phyloP scores from a whole-genome alignment of 345 rosid genomes.

The Ceriops tagal region DNA sequence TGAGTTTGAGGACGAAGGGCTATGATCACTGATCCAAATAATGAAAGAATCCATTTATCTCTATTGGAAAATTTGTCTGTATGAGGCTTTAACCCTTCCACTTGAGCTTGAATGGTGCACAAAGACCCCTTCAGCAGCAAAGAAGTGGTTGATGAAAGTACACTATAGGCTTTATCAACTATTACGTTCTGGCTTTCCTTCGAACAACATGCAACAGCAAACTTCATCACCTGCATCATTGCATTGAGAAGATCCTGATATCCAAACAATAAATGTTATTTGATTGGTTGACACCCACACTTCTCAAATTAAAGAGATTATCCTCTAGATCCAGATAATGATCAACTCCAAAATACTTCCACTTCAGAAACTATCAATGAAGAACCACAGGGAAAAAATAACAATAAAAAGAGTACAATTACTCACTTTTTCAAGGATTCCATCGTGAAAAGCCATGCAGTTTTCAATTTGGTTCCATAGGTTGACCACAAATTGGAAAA shows the following conservation, averaged over 20 bases:
- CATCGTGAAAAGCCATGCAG: slow-evolving; percentile 27
- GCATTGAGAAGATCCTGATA: slow-evolving; percentile 64
- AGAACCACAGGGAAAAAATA: background rate
- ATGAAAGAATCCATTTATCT: slow-evolving; percentile 67
- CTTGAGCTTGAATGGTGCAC: slow-evolving; percentile 26
- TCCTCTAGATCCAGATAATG: background rate
- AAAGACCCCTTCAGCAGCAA: slow-evolving; percentile 44
- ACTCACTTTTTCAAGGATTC: slow-evolving; percentile 43
- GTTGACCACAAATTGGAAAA: slow-evolving; percentile 47
- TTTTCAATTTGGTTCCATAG: slow-evolving; percentile 69
- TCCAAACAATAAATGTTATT: slow-evolving; percentile 14
- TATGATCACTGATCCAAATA: slow-evolving; percentile 69
- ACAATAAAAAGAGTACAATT: background rate
- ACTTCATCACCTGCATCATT: slow-evolving; percentile 59
- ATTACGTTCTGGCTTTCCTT: slow-evolving; percentile 63
- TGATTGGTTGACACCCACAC: background rate
- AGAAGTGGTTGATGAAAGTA: slow-evolving; percentile 45
- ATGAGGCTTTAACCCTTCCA: slow-evolving; percentile 35
- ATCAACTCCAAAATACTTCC: background rate
- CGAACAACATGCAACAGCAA: slow-evolving; percentile 60
- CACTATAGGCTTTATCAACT: slow-evolving; percentile 53
- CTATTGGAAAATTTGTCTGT: slow-evolving; percentile 35
- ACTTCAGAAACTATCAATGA: background rate
- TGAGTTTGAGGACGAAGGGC: slow-evolving; percentile 55
- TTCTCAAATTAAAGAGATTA: background rate